A percentile compares a stretch with the other conserved stretches of the same genome.
Conservation (phyloP, 2,329 filamentous ascomycete species). For the Alternaria infectoria region DNA sequence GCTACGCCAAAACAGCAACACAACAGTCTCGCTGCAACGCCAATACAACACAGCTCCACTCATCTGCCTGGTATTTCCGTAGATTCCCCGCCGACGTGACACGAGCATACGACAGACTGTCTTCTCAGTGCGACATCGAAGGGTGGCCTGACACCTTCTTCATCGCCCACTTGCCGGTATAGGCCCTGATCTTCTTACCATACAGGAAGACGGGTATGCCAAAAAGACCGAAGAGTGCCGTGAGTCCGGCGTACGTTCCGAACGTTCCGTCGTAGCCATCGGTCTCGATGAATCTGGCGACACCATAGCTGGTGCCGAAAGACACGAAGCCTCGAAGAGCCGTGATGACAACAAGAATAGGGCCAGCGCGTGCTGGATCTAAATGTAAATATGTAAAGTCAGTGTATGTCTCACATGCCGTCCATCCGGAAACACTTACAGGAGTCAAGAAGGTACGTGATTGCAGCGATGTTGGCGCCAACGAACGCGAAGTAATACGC, state of each 20-base stretch:
- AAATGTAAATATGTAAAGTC: neutral
- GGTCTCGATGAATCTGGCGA: slow-evolving; percentile 40
- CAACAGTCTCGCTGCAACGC: neutral
- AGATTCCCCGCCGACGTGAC: neutral
- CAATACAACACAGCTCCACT: neutral
- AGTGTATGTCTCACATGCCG: neutral
- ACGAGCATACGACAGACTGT: neutral
- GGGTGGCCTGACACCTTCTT: slow-evolving; percentile 14
- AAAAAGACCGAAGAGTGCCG: slow-evolving; percentile 36
- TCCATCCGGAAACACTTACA: slow-evolving; percentile 20
- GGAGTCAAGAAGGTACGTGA: slow-evolving; percentile 54
- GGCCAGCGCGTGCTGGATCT: slow-evolving; percentile 50
- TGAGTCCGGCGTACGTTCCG: slow-evolving; percentile 38
- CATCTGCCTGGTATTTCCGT: neutral
- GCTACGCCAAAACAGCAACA: neutral
- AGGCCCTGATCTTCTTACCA: slow-evolving; percentile 41
- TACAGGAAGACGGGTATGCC: slow-evolving; percentile 39
- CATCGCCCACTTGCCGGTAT: slow-evolving; percentile 38
- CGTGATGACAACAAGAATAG: slow-evolving; percentile 55
- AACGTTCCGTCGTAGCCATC: slow-evolving; percentile 44
- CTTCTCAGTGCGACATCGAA: slow-evolving; percentile 17
- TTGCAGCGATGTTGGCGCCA: slow-evolving; percentile 54
- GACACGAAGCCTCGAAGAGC: slow-evolving; percentile 55
- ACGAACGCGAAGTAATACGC: slow-evolving; percentile 49
- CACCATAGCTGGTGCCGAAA: slow-evolving; percentile 53